A percentile compares a stretch with the other conserved stretches of the same genome.
Evolutionary conservation across 345 rosid genomes (phyloP).

Genomic region (Euphorbia peplus): DNA sequence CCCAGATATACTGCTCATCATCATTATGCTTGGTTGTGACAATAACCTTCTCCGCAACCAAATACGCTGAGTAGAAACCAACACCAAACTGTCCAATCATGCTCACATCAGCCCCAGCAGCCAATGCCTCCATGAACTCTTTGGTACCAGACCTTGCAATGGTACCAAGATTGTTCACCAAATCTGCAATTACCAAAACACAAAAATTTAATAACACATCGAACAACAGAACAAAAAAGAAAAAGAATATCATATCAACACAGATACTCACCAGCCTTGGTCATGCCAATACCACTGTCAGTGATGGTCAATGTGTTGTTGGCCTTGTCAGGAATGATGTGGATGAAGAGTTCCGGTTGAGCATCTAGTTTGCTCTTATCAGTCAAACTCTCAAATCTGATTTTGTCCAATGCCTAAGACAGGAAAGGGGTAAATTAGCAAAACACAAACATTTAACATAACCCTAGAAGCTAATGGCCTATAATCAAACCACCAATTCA

Average conservation of each 20-base stretch:
- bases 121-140: constrained; percentile 85
- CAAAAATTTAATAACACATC: neutral
- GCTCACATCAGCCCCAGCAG: constrained; percentile 86
- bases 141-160: constrained; percentile 89
- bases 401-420: constrained; percentile 79
- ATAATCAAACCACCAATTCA: neutral
- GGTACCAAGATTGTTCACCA: constrained; percentile 87
- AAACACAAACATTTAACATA: too few relatives aligned
- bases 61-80: constrained; percentile 80
- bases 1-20: constrained; percentile 89
- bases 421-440: too few relatives aligned
- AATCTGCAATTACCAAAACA: constrained; percentile 36
- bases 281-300: constrained; percentile 87
- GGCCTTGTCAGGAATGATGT: constrained; percentile 76
- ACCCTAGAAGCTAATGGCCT: neutral
- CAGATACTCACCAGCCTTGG: constrained; percentile 65
- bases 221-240: neutral
- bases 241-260: neutral
- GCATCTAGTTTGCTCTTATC: constrained; percentile 85
- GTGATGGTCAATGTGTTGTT: constrained; percentile 57
- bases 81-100: constrained; percentile 92
- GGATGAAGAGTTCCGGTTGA: constrained; percentile 81
- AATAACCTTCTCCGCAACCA: constrained; percentile 78
- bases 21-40: constrained; percentile 79
- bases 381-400: constrained; percentile 80